Base-by-base conservation (phyloP, 768 basidiomycete species). In the Boletus reticulatus region DNA sequence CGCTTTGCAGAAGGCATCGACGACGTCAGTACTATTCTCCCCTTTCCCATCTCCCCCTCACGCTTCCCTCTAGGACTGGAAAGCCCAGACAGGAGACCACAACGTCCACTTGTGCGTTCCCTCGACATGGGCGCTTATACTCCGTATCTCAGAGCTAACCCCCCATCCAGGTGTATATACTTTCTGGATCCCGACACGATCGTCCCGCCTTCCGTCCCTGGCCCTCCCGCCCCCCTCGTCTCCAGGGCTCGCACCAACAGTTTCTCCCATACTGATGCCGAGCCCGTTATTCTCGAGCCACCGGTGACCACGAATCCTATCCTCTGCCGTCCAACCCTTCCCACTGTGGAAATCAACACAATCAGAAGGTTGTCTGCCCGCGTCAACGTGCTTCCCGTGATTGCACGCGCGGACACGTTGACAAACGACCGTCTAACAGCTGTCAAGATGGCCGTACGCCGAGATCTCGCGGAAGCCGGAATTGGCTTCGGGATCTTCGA, bases 401-500 rank as follows among this genome's bases (percentile, higher is more conserved):
- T 94, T 60, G 85, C 89, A 58, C 81, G 86, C 57, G 89, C 90
- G 27, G 92, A 94, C 76, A 78, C 83, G 57, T 78, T 94, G 60
- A 88, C 88, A 50, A 89, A 88, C 72, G 89, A 92, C 68, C 85
- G 89, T 61, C 81, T 94, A 55, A 81, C 84, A 50, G 84, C 84
- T 59, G 83, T 93, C 70, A 92, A 92, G 73, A 73, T 84, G 66
- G 91, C 89, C 59, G 81, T 94, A 67, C 83, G 89, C 62, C 75
- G 85, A 67, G 89, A 92, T 74, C 79, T 93, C 44, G 89, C 89
- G 39, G 86, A 88, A 61, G 87, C 88, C 46, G 91, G 90, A 56
- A 92, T 92, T 68, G 90, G 89, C 56, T 92, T 92, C 72, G 90
- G 91, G 64, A 91, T 94, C 61, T 93, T 94, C 74, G 91, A 92